phyloP scores from a whole-genome alignment of 129 eudicot species.

The Artemisia argyi region DNA sequence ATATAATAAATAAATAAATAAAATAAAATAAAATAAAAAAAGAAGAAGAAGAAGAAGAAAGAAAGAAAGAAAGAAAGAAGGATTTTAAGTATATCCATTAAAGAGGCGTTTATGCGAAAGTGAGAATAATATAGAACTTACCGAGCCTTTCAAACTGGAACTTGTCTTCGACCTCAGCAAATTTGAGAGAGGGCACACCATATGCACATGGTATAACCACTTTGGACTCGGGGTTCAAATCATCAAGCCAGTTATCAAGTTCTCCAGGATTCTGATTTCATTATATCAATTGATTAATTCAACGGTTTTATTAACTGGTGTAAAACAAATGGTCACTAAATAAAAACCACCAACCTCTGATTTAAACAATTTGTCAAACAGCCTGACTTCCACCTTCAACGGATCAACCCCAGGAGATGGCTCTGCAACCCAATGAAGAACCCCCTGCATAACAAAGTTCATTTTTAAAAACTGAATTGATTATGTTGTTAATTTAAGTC shows the following conservation, averaged over 20 bases:
- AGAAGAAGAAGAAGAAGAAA: too few relatives aligned
- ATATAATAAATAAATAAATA: not conserved
- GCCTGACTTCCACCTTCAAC: slow-evolving; percentile 82
- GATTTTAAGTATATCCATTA: not conserved
- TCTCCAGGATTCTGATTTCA: slow-evolving; percentile 76
- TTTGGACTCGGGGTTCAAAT: slow-evolving; percentile 81
- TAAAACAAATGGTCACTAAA: not conserved
- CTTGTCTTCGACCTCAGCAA: slow-evolving; percentile 61
- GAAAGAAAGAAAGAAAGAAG: too few relatives aligned
- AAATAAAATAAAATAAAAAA: too few relatives aligned
- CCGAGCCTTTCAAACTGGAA: slow-evolving; percentile 98
- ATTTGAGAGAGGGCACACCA: slow-evolving; percentile 64
- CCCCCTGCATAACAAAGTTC: slow-evolving; percentile 54
- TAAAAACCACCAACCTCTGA: slow-evolving; percentile 57
- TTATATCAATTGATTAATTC: not conserved
- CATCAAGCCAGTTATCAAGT: slow-evolving; percentile 86
- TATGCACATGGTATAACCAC: slow-evolving; percentile 69
- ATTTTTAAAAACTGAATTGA: not conserved
- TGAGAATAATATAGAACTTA: slow-evolving; percentile 32
- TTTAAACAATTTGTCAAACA: slow-evolving; percentile 64
- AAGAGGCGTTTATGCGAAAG: not conserved
- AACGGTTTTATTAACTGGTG: too few relatives aligned
- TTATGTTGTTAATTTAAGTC: not conserved
- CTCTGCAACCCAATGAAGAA: slow-evolving; percentile 96
- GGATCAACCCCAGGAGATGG: slow-evolving; percentile 79